Conservation (phyloP, 257 asterid genomes). For the Jacaranda copaia region DNA sequence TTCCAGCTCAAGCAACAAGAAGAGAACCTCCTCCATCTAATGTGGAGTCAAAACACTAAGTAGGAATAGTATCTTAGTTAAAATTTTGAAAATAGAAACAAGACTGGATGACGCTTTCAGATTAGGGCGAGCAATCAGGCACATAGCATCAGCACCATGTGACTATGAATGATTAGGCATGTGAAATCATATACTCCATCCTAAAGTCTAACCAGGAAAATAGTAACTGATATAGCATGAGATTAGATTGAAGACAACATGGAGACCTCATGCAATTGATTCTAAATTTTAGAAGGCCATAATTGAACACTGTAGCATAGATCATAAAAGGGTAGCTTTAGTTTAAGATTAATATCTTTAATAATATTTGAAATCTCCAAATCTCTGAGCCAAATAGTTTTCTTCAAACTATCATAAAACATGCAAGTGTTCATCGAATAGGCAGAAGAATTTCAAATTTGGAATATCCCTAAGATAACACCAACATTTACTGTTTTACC, state of each 20-base stretch:
- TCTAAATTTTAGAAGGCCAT: too few species aligned
- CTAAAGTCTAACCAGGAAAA: too few species aligned
- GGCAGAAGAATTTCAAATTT: background rate
- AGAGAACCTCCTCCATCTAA: constrained; percentile 89
- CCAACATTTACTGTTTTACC: background rate
- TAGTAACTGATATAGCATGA: too few species aligned
- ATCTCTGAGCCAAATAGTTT: background rate
- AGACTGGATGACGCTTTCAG: constrained; percentile 2
- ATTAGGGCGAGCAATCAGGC: background rate
- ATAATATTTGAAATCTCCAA: background rate
- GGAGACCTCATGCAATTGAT: too few species aligned
- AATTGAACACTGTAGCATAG: too few species aligned
- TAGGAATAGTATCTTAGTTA: constrained; percentile 19
- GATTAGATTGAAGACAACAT: too few species aligned
- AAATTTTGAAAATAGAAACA: background rate
- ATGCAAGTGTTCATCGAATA: background rate
- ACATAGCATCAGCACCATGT: background rate
- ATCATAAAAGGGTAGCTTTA: too few species aligned
- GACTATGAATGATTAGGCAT: background rate
- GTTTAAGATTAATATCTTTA: background rate
- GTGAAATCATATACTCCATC: background rate
- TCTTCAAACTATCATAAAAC: background rate
- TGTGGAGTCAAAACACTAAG: constrained; percentile 89
- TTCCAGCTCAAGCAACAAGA: constrained; percentile 83
- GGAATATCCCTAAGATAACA: constrained; percentile 2